Base-by-base conservation (phyloP, 192 early-diverging fungal species). In the Backusella macrospora region DNA sequence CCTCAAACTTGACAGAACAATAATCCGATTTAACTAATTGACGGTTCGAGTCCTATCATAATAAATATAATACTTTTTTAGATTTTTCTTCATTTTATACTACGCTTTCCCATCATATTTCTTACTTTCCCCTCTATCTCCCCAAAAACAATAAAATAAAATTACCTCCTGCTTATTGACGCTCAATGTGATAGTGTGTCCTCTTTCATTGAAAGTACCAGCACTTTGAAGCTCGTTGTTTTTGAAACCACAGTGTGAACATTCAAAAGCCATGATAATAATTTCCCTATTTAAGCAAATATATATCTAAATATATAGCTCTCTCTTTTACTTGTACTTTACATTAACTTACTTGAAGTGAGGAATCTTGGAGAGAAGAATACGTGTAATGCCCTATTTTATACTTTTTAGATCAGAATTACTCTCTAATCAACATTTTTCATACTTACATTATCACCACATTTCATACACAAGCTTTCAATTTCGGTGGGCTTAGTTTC, bases 181-280 rank as follows among this genome's bases (percentile, higher is more conserved):
- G 23, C 80, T 74, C 65, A 90, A 88, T 69, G 88, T 83, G 63
- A 91, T 87, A 29, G 82, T 81, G 16, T 89, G 83, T n/a, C 96
- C 96, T 78, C 91, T 87, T 69, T 96, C 92, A 44, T 90, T 87
- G n/a, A 96, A 83, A 62, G 90, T 82, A 48, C 92, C 89, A 45
- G 94, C 95, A 71, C 91, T 90, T 79, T 96, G 96, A 64, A 96
- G 85, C 83, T 96, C 96, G 80, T 95, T 98, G 78, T 97, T 95
- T 73, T 86, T 85, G 71, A 92, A 85, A 1, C 92, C 92, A 78
- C 96, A 98, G 86, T 97, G 96, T 37, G 90, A 88, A 79, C 94
- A 94, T 78, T 93, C 91, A 74, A 96, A 94, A 38, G 91, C 90
- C 89, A 92, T 92, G 23, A 95, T 71, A 40, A 94, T 87, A 63